Evolutionary conservation across 2,329 filamentous ascomycete genomes (phyloP).

Genomic region (Fusarium pseudoanthophilum): DNA sequence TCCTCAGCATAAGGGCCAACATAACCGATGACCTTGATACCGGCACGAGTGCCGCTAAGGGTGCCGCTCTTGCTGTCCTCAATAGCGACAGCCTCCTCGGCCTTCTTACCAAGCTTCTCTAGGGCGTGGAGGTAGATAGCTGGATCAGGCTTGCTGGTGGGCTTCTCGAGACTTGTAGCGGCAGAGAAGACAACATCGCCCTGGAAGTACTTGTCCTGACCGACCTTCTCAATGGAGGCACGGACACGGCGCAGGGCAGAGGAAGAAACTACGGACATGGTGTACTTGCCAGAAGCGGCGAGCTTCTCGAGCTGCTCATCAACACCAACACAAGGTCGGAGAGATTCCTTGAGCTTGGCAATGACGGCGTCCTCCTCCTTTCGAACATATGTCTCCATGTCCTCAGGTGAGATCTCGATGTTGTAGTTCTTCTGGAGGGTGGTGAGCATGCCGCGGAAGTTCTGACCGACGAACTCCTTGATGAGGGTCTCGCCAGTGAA

Average conservation of each 20-base stretch:
- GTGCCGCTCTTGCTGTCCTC: constrained; percentile 92
- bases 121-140: constrained; percentile 86
- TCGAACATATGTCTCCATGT: constrained; percentile 78
- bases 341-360: constrained; percentile 76
- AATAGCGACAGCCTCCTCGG: constrained; percentile 79
- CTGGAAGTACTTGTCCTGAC: constrained; percentile 83
- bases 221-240: constrained; percentile 82
- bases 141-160: constrained; percentile 92
- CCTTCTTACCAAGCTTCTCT: constrained; percentile 75
- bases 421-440: constrained; percentile 79
- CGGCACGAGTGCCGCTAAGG: constrained; percentile 76
- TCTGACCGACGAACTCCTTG: constrained; percentile 89
- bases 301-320: constrained; percentile 75
- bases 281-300: constrained; percentile 69
- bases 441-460: constrained; percentile 91
- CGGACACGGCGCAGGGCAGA: constrained; percentile 81
- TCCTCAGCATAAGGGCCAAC: constrained; percentile 78
- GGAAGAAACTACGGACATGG: constrained; percentile 82
- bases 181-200: constrained; percentile 81
- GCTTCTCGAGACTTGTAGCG: constrained; percentile 78
- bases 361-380: constrained; percentile 87
- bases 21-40: constrained; percentile 85
- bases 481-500: constrained; percentile 86
- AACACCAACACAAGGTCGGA: constrained; percentile 75
- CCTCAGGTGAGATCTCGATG: constrained; percentile 74